Percentiles rank a stretch among this genome's conserved stretches.
Conservation (phyloP, 768 basidiomycete species). For the Suillus sp. region DNA sequence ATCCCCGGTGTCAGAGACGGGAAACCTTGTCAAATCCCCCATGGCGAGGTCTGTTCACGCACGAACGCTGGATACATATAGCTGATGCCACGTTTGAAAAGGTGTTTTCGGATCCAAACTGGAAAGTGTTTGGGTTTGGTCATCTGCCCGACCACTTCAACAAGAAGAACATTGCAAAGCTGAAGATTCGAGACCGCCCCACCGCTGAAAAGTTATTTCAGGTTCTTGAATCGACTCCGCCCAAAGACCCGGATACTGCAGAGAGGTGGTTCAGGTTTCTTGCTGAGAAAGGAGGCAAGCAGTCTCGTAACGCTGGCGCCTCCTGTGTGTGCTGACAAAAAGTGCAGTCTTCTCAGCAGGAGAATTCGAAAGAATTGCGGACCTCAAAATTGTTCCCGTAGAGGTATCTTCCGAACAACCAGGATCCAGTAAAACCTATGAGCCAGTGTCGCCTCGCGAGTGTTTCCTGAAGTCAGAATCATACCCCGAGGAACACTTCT, state of each 20-base stretch:
- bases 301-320: neutral
- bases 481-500: conserved; percentile 29
- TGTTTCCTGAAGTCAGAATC: conserved; percentile 58
- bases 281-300: conserved; percentile 54
- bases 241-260: conserved; percentile 51
- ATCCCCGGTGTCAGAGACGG: conserved; percentile 56
- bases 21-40: neutral
- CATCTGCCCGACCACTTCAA: conserved; percentile 52
- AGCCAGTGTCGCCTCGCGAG: conserved; percentile 49
- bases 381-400: conserved; percentile 64
- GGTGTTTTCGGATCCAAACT: conserved; percentile 68
- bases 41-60: neutral
- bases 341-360: conserved; percentile 52
- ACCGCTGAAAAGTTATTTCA: conserved; percentile 55
- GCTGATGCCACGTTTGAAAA: conserved; percentile 27
- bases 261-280: conserved; percentile 63
- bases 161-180: conserved; percentile 50
- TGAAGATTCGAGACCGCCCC: conserved; percentile 69
- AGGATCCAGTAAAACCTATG: neutral
- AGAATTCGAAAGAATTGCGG: conserved; percentile 56
- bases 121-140: conserved; percentile 69
- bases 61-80: no score
- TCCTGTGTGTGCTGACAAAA: conserved; percentile 7
- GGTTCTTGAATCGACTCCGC: conserved; percentile 56
- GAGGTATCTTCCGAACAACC: neutral